These are phyloP conservation scores for Pyrenochaeta sp. DNA, from an alignment of 2,329 filamentous ascomycete genomes.

Conservation along the genomic window DNA sequence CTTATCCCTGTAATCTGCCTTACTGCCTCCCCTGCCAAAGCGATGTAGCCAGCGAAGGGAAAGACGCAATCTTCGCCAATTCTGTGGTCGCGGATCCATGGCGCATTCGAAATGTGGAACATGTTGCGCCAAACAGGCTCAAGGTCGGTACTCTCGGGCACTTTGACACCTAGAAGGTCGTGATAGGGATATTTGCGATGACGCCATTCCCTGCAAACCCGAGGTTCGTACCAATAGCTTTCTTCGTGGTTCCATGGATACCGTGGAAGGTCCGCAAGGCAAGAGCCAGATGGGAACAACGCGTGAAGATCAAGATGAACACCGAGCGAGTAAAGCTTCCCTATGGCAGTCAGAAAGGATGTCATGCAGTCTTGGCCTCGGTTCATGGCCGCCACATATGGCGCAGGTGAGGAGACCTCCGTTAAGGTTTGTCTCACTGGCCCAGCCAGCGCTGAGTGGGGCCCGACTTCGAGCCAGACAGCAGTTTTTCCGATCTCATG, in stretches of 20 bases:
- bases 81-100: conserved; percentile 58
- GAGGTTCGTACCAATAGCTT: conserved; percentile 25
- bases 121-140: conserved; percentile 17
- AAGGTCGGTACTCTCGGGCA: conserved; percentile 3
- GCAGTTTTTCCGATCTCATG: too few species aligned
- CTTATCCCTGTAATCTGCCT: conserved; percentile 13
- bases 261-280: conserved; percentile 21
- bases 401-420: conserved; percentile 5
- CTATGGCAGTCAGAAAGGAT: background rate
- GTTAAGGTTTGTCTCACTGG: conserved; percentile 22
- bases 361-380: background rate
- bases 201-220: conserved; percentile 3
- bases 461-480: background rate
- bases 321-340: background rate
- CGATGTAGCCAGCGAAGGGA: conserved; percentile 55
- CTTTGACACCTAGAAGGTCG: background rate
- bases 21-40: conserved; percentile 50
- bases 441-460: background rate
- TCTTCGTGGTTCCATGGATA: conserved; percentile 41
- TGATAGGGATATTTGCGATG: conserved; percentile 13
- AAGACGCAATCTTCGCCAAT: conserved; percentile 53
- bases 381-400: background rate
- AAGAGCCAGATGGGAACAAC: background rate
- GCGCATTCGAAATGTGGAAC: conserved; percentile 28
- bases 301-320: background rate